Percentiles rank a stretch among this genome's conserved stretches.
Conservation (phyloP, 2,329 filamentous ascomycete species). For the Rosellinia necatrix region DNA sequence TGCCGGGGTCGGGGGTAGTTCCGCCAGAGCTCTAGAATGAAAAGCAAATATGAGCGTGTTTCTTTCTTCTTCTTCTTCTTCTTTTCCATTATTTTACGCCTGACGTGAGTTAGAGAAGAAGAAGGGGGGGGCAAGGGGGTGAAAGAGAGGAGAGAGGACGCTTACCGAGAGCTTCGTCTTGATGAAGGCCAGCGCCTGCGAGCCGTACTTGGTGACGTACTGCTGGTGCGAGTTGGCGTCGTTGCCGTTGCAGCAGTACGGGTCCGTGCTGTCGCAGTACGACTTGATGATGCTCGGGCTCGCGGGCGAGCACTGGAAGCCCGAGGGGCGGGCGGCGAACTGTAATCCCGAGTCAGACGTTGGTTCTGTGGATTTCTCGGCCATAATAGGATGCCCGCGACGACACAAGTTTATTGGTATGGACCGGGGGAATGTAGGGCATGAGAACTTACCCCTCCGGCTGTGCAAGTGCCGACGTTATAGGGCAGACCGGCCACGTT, state of each 20-base stretch:
- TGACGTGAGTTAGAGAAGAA: too few relatives aligned
- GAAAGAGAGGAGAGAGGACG: background rate
- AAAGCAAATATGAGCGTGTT: background rate
- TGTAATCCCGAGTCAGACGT: constrained; percentile 36
- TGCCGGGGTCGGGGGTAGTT: background rate
- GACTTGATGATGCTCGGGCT: constrained; percentile 59
- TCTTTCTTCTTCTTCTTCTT: too few relatives aligned
- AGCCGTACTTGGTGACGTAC: constrained; percentile 63
- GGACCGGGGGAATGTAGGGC: too few relatives aligned
- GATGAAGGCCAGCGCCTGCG: constrained; percentile 63
- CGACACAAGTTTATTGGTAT: too few relatives aligned
- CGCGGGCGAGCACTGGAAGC: constrained; percentile 60
- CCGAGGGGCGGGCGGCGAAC: constrained; percentile 64
- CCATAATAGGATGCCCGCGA: too few relatives aligned
- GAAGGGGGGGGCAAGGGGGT: background rate
- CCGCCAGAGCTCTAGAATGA: background rate
- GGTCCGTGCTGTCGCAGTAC: constrained; percentile 68
- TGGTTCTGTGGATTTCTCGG: background rate
- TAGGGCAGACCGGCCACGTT: constrained; percentile 60
- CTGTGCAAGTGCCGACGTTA: constrained; percentile 64
- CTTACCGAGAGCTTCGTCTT: constrained; percentile 20
- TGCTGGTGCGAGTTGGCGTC: constrained; percentile 64
- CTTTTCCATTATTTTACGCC: too few relatives aligned
- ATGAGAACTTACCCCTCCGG: constrained; percentile 57
- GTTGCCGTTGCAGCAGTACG: constrained; percentile 69